Conservation (phyloP, 1,139 yeast genomes). For the Candida sp. region DNA sequence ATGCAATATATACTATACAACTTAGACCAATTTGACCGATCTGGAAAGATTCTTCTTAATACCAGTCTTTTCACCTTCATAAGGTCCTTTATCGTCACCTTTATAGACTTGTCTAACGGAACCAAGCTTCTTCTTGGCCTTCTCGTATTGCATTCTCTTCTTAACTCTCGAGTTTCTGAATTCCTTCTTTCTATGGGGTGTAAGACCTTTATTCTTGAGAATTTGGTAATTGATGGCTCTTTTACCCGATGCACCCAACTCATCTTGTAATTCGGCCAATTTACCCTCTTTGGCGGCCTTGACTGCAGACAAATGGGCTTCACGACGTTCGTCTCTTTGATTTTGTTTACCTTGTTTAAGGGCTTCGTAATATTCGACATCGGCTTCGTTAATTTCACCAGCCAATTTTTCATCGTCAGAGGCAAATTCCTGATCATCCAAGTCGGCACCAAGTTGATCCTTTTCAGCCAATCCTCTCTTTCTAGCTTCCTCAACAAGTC, state of each 20-base stretch:
- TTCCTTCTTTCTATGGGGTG: constrained; percentile 90
- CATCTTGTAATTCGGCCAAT: constrained; percentile 66
- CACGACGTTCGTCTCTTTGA: constrained; percentile 51
- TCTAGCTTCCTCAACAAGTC: constrained; percentile 85
- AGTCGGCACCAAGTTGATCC: constrained; percentile 47
- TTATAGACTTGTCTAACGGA: constrained; percentile 87
- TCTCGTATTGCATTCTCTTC: constrained; percentile 96
- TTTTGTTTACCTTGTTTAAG: constrained; percentile 47
- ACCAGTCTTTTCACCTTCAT: constrained; percentile 96
- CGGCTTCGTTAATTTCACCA: constrained; percentile 32
- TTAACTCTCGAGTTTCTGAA: constrained; percentile 95
- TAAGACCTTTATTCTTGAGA: constrained; percentile 91
- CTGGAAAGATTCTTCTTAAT: constrained; percentile 89
- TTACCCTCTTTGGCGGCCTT: constrained; percentile 86
- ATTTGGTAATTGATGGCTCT: constrained; percentile 95
- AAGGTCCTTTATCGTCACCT: constrained; percentile 69
- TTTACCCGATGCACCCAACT: constrained; percentile 74
- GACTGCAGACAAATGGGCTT: constrained; percentile 70
- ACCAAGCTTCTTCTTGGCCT: constrained; percentile 91
- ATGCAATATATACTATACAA: constrained; percentile 3
- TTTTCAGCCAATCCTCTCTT: constrained; percentile 66
- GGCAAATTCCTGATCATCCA: constrained; percentile 49
- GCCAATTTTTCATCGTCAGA: constrained; percentile 47
- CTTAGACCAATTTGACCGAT: constrained; percentile 67
- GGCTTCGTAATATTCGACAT: constrained; percentile 45